Evolutionary conservation across 805 yeast species (phyloP).

Genomic region (Isabelozyma pseudorhagii): DNA sequence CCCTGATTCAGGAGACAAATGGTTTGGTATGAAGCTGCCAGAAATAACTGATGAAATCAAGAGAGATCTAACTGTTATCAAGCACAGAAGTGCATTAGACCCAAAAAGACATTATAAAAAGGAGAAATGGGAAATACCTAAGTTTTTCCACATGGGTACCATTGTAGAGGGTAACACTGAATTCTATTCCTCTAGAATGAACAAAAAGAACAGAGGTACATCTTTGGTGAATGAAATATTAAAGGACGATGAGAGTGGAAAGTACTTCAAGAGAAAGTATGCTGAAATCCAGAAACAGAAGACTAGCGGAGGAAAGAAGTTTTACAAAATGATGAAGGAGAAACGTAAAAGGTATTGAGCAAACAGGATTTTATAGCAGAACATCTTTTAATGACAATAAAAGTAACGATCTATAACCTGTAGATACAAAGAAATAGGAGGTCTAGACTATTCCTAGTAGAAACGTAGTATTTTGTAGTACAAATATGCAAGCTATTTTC

Average conservation of each 20-base stretch:
- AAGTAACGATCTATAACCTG: not conserved
- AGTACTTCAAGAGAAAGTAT: constrained; percentile 83
- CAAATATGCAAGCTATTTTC: too few relatives aligned
- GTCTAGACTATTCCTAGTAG: not conserved
- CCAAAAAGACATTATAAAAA: constrained; percentile 95
- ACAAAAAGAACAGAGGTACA: constrained; percentile 68
- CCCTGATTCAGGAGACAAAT: constrained; percentile 50
- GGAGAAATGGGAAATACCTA: constrained; percentile 74
- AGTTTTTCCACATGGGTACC: constrained; percentile 85
- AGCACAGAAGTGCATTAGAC: constrained; percentile 87
- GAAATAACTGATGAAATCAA: constrained; percentile 70
- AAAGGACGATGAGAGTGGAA: constrained; percentile 63
- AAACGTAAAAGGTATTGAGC: constrained; percentile 51
- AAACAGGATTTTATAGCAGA: not conserved
- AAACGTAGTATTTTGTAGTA: too few relatives aligned
- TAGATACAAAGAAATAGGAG: not conserved
- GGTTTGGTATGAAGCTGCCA: constrained; percentile 80
- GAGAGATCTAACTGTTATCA: constrained; percentile 73
- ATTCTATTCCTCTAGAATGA: constrained; percentile 63
- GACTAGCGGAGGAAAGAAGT: constrained; percentile 62
- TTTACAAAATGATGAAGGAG: constrained; percentile 59
- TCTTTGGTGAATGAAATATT: constrained; percentile 82
- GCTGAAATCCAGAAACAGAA: constrained; percentile 68
- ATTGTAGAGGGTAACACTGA: constrained; percentile 80
- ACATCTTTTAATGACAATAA: not conserved